Evolutionary conservation across 768 basidiomycete species (phyloP).

Genomic region (Pleurotus djamor): DNA sequence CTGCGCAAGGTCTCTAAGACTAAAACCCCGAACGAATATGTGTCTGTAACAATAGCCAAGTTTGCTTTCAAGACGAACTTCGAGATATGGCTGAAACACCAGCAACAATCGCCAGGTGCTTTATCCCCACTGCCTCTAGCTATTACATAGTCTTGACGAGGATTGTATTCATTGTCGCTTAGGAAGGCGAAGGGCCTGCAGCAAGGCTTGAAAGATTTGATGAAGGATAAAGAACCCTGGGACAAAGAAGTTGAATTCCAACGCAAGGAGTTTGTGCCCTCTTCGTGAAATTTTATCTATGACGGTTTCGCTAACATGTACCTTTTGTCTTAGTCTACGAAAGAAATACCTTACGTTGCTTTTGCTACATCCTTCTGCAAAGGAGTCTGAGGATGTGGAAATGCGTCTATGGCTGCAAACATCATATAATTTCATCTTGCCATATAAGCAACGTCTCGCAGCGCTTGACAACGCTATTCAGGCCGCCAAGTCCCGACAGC

Average conservation of each 20-base stretch:
- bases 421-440: constrained; percentile 79
- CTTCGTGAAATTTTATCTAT: constrained; percentile 8
- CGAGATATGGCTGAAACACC: constrained; percentile 42
- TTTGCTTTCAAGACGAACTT: background rate
- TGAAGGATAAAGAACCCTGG: constrained; percentile 77
- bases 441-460: constrained; percentile 76
- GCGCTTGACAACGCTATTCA: constrained; percentile 59
- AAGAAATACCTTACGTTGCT: constrained; percentile 69
- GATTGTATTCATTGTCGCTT: constrained; percentile 11
- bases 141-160: constrained; percentile 1
- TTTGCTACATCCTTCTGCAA: constrained; percentile 64
- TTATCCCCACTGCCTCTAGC: constrained; percentile 13
- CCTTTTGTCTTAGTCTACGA: constrained; percentile 51
- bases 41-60: background rate
- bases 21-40: background rate
- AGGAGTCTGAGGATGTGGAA: constrained; percentile 77
- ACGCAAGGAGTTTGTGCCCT: constrained; percentile 71
- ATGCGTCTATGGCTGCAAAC: constrained; percentile 93
- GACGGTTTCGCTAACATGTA: constrained; percentile 8
- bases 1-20: background rate
- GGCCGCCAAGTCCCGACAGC: constrained; percentile 32
- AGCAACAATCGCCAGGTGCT: constrained; percentile 40
- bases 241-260: constrained; percentile 85
- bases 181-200: constrained; percentile 83
- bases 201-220: constrained; percentile 69